Conservation (phyloP, 768 basidiomycete genomes). For the Rhizopogon vesiculosus region DNA sequence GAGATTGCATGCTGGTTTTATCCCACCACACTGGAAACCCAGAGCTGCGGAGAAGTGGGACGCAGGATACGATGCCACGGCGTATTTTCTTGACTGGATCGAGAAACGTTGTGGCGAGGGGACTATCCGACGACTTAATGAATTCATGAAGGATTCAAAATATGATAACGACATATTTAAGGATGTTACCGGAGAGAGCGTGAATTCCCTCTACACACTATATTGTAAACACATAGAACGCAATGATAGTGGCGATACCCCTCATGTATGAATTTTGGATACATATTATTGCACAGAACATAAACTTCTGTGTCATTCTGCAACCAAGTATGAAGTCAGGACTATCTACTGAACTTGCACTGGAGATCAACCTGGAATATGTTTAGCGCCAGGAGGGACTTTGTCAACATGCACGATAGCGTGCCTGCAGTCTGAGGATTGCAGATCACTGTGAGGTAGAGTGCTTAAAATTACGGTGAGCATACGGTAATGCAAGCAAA, state of each 20-base stretch:
- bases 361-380: no score
- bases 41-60: slow-evolving; percentile 56
- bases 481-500: no score
- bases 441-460: no score
- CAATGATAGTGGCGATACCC: neutral
- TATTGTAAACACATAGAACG: slow-evolving; percentile 42
- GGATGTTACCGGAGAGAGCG: slow-evolving; percentile 44
- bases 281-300: no score
- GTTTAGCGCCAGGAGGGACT: no score
- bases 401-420: no score
- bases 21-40: slow-evolving; percentile 68
- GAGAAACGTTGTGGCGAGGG: slow-evolving; percentile 51
- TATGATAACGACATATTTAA: slow-evolving; percentile 53
- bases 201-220: slow-evolving; percentile 52
- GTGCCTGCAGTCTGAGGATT: no score
- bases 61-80: slow-evolving; percentile 70
- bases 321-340: no score
- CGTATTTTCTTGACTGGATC: slow-evolving; percentile 69
- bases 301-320: no score
- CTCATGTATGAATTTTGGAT: neutral
- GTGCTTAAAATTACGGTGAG: no score
- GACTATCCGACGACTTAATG: slow-evolving; percentile 56
- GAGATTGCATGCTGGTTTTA: slow-evolving; percentile 51
- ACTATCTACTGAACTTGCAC: no score
- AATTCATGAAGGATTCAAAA: slow-evolving; percentile 38